Percentiles rank a stretch among this genome's conserved stretches.
Evolutionary conservation across 2,329 filamentous ascomycete genomes (phyloP).

Genomic region (Beauveria medogensis): DNA sequence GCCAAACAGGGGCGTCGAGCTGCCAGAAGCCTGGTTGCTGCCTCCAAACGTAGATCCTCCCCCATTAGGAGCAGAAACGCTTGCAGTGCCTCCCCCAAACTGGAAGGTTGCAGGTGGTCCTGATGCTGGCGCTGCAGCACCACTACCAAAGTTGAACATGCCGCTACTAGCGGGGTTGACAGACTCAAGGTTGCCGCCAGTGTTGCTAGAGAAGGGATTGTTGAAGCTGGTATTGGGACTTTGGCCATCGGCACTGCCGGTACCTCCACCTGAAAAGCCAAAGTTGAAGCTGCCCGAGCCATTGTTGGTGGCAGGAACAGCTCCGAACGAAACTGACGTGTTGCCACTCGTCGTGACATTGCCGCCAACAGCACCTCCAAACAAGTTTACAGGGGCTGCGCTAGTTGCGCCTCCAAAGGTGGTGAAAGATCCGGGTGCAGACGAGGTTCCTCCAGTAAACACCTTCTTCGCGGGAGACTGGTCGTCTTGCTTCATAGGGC

Average conservation of each 20-base stretch:
- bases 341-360: conserved; percentile 16
- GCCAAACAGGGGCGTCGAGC: conserved; percentile 24
- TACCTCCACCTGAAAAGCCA: conserved; percentile 22
- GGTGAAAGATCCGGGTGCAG: conserved; percentile 24
- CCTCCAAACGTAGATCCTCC: conserved; percentile 21
- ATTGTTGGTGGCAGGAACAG: conserved; percentile 17
- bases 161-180: conserved; percentile 20
- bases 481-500: conserved; percentile 36
- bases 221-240: conserved; percentile 25
- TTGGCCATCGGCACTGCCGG: conserved; percentile 8
- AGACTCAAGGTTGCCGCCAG: conserved; percentile 18
- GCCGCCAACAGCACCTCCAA: conserved; percentile 23
- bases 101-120: conserved; percentile 27
- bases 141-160: conserved; percentile 32
- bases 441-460: conserved; percentile 17
- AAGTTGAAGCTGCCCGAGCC: conserved; percentile 21
- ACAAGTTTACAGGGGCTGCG: conserved; percentile 30
- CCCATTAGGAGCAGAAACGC: conserved; percentile 17
- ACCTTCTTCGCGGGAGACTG: conserved; percentile 30
- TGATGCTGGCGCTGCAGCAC: conserved; percentile 20
- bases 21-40: conserved; percentile 16
- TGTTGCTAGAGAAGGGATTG: conserved; percentile 31
- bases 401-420: conserved; percentile 22
- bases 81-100: conserved; percentile 24
- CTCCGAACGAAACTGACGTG: conserved; percentile 30